Evolutionary conservation across 371 early-diverging fungal species (phyloP).

Genomic region (Actinomortierella wolfii): DNA sequence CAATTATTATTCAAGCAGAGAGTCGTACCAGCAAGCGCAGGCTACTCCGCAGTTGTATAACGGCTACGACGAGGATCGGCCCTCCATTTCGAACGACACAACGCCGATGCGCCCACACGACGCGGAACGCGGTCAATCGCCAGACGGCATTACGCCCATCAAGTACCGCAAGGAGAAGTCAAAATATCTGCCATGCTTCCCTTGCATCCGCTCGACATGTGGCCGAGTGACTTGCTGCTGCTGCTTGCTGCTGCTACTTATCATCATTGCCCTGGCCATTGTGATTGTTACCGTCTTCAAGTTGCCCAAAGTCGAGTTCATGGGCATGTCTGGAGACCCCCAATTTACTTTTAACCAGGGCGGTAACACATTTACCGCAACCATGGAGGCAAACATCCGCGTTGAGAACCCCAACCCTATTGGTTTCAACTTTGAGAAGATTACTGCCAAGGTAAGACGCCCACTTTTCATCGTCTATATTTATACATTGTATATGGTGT

Average conservation of each 20-base stretch:
- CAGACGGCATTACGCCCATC: conserved; percentile 17
- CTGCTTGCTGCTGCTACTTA: conserved; percentile 26
- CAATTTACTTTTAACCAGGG: conserved; percentile 20
- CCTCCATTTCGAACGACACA: conserved; percentile 44
- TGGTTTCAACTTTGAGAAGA: conserved; percentile 57
- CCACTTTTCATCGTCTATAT: conserved; percentile 1
- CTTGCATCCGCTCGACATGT: conserved; percentile 43
- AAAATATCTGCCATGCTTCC: conserved; percentile 34
- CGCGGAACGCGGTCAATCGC: conserved; percentile 20
- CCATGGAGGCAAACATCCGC: conserved; percentile 39
- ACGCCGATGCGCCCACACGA: conserved; percentile 38
- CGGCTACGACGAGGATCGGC: conserved; percentile 44
- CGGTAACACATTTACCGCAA: conserved; percentile 12
- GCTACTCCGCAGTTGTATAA: conserved; percentile 22
- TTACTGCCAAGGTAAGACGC: conserved; percentile 55
- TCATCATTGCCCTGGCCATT: conserved; percentile 33
- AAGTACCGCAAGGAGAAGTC: conserved; percentile 40
- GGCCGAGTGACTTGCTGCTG: conserved; percentile 41
- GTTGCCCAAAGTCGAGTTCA: conserved; percentile 30
- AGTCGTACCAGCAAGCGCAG: neutral
- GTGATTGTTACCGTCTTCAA: conserved; percentile 39
- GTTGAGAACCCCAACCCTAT: conserved; percentile 63
- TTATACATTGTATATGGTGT: neutral
- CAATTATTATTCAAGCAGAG: conserved; percentile 2
- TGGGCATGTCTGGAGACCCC: conserved; percentile 17